Conservation (phyloP, 106 monocot species). For the Cymbidium sinense region DNA sequence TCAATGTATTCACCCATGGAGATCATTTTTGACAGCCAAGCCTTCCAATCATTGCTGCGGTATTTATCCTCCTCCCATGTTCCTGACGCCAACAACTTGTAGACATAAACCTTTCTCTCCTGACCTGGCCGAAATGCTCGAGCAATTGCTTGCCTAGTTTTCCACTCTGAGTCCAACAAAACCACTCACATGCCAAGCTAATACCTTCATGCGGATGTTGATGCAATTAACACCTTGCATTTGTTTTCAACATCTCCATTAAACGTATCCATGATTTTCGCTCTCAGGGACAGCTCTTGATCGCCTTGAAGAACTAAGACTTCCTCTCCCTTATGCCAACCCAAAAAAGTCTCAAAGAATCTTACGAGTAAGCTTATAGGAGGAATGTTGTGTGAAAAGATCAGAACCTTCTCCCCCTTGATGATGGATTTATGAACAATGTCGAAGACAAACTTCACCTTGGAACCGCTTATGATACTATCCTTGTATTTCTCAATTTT, state of each 20-base stretch:
- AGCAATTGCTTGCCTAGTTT: constrained; percentile 69
- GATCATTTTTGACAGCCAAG: constrained; percentile 66
- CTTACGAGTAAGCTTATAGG: constrained; percentile 48
- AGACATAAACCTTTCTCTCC: constrained; percentile 60
- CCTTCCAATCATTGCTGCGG: constrained; percentile 42
- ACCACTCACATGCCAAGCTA: constrained; percentile 65
- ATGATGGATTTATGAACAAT: constrained; percentile 46
- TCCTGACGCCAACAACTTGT: constrained; percentile 51
- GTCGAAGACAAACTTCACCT: constrained; percentile 58
- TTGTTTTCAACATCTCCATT: constrained; percentile 34
- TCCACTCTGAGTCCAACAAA: constrained; percentile 77
- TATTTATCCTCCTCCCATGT: constrained; percentile 74
- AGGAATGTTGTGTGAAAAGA: constrained; percentile 62
- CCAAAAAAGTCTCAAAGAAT: constrained; percentile 35
- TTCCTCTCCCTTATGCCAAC: constrained; percentile 48
- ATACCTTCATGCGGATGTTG: constrained; percentile 78
- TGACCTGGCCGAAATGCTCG: constrained; percentile 69
- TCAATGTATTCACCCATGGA: constrained; percentile 36
- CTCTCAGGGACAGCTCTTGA: constrained; percentile 46
- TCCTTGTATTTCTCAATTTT: constrained; percentile 30
- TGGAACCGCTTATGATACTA: constrained; percentile 39
- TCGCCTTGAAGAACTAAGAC: constrained; percentile 62
- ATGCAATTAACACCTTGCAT: constrained; percentile 56
- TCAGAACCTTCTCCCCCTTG: constrained; percentile 55
- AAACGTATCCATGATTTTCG: constrained; percentile 52